Conservation (phyloP, 164 flowering plant genomes). For the Platanus orientalis region DNA sequence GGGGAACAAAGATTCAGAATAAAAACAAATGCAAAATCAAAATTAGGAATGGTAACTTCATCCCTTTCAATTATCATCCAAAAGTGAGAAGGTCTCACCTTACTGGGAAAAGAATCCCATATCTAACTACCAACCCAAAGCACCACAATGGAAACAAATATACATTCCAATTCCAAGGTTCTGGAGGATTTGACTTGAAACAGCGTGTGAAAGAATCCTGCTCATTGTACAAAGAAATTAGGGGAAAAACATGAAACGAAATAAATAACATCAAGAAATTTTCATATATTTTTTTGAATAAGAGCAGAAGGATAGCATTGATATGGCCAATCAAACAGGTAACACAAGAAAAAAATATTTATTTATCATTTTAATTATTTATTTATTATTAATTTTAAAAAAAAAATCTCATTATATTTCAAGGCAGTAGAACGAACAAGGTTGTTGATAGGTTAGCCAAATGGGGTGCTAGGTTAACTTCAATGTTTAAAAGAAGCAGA, state of each 20-base stretch:
- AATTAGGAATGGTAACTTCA: background rate
- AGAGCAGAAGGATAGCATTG: background rate
- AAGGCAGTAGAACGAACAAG: too few relatives aligned
- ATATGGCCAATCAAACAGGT: background rate
- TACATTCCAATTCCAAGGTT: conserved; percentile 97
- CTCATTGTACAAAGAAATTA: conserved; percentile 1
- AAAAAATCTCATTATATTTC: too few relatives aligned
- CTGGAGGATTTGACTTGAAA: conserved; percentile 97
- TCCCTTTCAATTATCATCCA: background rate
- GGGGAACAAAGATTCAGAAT: background rate
- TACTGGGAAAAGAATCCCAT: conserved; percentile 65
- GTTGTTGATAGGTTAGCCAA: too few relatives aligned
- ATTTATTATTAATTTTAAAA: too few relatives aligned
- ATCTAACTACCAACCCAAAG: conserved; percentile 72
- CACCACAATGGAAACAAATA: conserved; percentile 97
- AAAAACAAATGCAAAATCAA: background rate
- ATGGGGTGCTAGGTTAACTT: too few relatives aligned
- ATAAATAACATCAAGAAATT: conserved; percentile 4
- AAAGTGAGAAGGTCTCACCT: conserved; percentile 37
- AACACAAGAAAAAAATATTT: background rate
- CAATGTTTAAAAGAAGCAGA: too few relatives aligned
- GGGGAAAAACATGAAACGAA: background rate
- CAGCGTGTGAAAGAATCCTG: conserved; percentile 98
- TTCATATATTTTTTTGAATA: background rate
- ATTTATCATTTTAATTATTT: too few relatives aligned